These are phyloP conservation scores for Suillus clintonianus DNA, from an alignment of 768 basidiomycete species.

Conservation along the genomic window DNA sequence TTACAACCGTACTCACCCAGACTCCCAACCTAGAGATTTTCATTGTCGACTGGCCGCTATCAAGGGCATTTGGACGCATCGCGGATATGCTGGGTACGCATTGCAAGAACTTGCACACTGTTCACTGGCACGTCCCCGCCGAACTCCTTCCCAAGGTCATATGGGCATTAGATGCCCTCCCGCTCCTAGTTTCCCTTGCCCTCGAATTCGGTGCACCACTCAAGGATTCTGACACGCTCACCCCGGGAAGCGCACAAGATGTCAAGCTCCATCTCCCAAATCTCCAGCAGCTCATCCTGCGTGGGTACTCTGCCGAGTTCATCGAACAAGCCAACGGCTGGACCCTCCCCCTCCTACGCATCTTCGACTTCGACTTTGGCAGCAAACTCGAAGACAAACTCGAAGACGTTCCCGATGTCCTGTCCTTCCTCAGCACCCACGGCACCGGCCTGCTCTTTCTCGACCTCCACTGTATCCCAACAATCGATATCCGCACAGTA, in stretches of 20 bases:
- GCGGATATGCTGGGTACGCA: slow-evolving; percentile 60
- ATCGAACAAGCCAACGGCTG: slow-evolving; percentile 70
- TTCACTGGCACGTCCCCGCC: slow-evolving; percentile 60
- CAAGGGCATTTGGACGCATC: slow-evolving; percentile 59
- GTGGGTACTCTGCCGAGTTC: slow-evolving; percentile 63
- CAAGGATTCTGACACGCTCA: slow-evolving; percentile 44
- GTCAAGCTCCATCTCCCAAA: slow-evolving; percentile 53
- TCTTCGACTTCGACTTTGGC: slow-evolving; percentile 54
- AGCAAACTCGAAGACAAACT: slow-evolving; percentile 35
- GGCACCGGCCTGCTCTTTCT: slow-evolving; percentile 62
- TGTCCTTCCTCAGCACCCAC: slow-evolving; percentile 60
- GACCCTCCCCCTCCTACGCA: slow-evolving; percentile 61
- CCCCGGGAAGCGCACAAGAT: slow-evolving; percentile 62
- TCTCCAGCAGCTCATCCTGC: slow-evolving; percentile 64
- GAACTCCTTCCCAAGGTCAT: slow-evolving; percentile 67
- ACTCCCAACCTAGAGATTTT: slow-evolving; percentile 78
- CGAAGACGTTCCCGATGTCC: slow-evolving; percentile 56
- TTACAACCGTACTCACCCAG: slow-evolving; percentile 59
- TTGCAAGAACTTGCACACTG: slow-evolving; percentile 55
- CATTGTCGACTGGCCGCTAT: slow-evolving; percentile 66
- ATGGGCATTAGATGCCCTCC: slow-evolving; percentile 71
- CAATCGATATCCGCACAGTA: slow-evolving; percentile 57
- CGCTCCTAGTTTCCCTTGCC: slow-evolving; percentile 53
- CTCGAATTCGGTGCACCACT: slow-evolving; percentile 45
- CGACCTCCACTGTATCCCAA: slow-evolving; percentile 61